Conservation (phyloP, 768 basidiomycete genomes). For the Chalciporus sphaerocephalus region DNA sequence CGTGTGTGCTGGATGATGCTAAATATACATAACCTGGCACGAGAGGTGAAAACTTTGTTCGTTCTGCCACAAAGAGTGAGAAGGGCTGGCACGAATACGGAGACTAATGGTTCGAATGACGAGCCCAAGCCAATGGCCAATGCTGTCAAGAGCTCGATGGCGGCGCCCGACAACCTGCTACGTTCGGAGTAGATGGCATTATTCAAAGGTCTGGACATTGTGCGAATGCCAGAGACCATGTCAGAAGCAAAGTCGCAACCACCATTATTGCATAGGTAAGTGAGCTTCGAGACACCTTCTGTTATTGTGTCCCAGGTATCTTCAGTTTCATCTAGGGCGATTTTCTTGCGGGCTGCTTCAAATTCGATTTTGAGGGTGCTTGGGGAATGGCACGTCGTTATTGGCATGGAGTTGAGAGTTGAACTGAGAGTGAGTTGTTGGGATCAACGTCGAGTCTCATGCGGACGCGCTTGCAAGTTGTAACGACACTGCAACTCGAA, state of each 20-base stretch:
- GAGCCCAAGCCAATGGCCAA: conserved; percentile 53
- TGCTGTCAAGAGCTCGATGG: conserved; percentile 56
- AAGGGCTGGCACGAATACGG: conserved; percentile 65
- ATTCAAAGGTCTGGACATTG: conserved; percentile 49
- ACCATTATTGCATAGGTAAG: conserved; percentile 46
- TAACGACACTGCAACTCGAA: neutral
- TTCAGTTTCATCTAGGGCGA: conserved; percentile 61
- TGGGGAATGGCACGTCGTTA: conserved; percentile 29
- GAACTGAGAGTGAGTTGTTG: neutral
- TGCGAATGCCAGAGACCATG: conserved; percentile 47
- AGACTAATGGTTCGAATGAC: conserved; percentile 63
- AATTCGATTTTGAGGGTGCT: conserved; percentile 36
- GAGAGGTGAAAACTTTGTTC: conserved; percentile 72
- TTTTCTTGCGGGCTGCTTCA: conserved; percentile 38
- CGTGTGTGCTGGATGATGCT: conserved; percentile 65
- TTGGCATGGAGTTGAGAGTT: conserved; percentile 22
- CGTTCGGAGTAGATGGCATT: conserved; percentile 69
- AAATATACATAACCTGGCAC: conserved; percentile 57
- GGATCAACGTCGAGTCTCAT: conserved; percentile 13
- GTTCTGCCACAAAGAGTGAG: conserved; percentile 65
- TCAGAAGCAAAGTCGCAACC: conserved; percentile 50
- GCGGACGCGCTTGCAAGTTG: conserved; percentile 3
- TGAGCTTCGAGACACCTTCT: conserved; percentile 44
- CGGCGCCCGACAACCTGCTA: conserved; percentile 61
- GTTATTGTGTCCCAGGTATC: conserved; percentile 75